These are phyloP conservation scores for Phytophthora pistaciae DNA, from an alignment of 352 stramenopile genomes.

Conservation along the genomic window DNA sequence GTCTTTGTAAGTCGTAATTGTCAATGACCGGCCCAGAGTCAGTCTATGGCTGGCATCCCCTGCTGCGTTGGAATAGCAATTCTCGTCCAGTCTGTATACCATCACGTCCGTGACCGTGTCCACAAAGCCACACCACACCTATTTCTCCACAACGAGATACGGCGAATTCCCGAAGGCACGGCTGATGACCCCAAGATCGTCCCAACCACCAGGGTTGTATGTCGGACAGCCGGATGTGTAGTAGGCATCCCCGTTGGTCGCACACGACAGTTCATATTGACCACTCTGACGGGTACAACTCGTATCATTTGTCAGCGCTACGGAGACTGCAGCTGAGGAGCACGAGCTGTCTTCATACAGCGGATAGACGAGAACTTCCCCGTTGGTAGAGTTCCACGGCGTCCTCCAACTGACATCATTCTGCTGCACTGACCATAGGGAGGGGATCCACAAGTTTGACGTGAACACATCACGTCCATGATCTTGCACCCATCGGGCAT, in stretches of 20 bases:
- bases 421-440: not conserved
- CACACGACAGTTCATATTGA: not conserved
- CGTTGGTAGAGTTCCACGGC: not conserved
- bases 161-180: constrained; percentile 5
- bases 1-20: not conserved
- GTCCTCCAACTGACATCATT: not conserved
- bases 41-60: not conserved
- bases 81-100: constrained; percentile 7
- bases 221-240: constrained; percentile 5
- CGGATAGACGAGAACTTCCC: not conserved
- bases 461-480: too few species aligned
- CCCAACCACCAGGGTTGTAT: not conserved
- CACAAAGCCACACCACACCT: not conserved
- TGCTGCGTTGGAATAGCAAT: constrained; percentile 7
- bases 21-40: not conserved
- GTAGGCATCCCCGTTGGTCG: not conserved
- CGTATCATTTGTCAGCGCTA: not conserved
- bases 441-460: not conserved
- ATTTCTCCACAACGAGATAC: constrained; percentile 13
- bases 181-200: constrained; percentile 11
- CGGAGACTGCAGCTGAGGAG: not conserved
- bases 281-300: not conserved
- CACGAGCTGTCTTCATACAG: not conserved
- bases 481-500: too few species aligned
- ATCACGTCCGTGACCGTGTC: not conserved